Base-by-base conservation (phyloP, 805 yeast genomes). In the Lachancea lanzarotensis region DNA sequence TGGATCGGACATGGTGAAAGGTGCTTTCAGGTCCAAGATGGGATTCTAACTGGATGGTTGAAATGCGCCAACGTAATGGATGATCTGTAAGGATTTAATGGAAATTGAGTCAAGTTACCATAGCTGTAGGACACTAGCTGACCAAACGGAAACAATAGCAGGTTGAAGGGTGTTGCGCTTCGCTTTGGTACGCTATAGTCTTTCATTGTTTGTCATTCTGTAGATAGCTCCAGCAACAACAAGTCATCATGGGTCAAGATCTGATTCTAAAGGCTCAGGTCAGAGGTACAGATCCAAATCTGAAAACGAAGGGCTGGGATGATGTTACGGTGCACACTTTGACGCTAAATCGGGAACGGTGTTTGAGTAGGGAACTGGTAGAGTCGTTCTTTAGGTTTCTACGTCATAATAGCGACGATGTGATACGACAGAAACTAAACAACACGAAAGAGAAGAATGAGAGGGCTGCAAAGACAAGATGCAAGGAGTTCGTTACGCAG, bases 21-120 rank as follows among this genome's bases (percentile, higher is more conserved):
- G 79, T 13, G 73, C 82, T 0, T 54, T 81, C 30, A 74, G 69
- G 51, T 72, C 77, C 44, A 76, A 75, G 51, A 67, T 77, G 51
- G 84, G 84, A 0, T 58, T 78, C 22, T 79, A 55, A 51, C 5
- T 3, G 11, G 13, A 13, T 29, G 7, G 5, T 11, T 29, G 25
- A 22, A 8, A 22, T 22, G 25, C 25, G 25, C 25, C 8, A 22
- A 22, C 25, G 25, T 22, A 22, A 22, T 22, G 25, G 25, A 22
- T 22, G 25, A 22, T 22, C 8, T 22, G 25, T 22, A 22, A 22
- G 8, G 25, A 22, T 22, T 22, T 4, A 22, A 6, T 22, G 25
- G 25, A 22, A 22, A 22, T 22, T 22, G 25, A 22, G 8, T 22
- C 25, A 22, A 22, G 25, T 22, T 22, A 22, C 25, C 25, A 22